A percentile compares a stretch with the other conserved stretches of the same genome.
Evolutionary conservation across 768 basidiomycete genomes (phyloP).

Genomic region (Tubosaeta brunneosetosa): DNA sequence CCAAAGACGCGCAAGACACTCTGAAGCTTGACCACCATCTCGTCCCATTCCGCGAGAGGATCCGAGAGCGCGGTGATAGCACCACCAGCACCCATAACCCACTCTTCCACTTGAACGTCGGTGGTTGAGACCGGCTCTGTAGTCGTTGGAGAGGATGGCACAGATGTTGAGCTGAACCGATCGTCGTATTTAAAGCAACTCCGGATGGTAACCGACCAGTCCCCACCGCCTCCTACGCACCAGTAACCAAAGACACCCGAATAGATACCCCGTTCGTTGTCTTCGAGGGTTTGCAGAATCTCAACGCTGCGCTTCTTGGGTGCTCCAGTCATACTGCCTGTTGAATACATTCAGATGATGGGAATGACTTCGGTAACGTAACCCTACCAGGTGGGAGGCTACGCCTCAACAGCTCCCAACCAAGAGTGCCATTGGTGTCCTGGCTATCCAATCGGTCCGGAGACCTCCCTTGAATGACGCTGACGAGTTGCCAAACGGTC

Average conservation of each 20-base stretch:
- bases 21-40: conserved; percentile 83
- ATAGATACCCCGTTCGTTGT: conserved; percentile 69
- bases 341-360: not conserved
- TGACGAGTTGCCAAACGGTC: conserved; percentile 94
- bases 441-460: conserved; percentile 36
- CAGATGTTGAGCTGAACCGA: conserved; percentile 11
- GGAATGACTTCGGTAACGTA: not conserved
- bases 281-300: conserved; percentile 78
- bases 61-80: conserved; percentile 93
- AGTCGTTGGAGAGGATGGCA: conserved; percentile 8
- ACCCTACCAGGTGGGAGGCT: conserved; percentile 81
- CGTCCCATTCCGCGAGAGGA: conserved; percentile 86
- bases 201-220: conserved; percentile 93
- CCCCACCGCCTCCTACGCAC: conserved; percentile 81
- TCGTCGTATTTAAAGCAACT: conserved; percentile 79
- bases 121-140: conserved; percentile 10
- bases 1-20: conserved; percentile 69
- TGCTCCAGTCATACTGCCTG: conserved; percentile 96
- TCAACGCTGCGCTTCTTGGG: conserved; percentile 94
- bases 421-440: conserved; percentile 42
- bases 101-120: conserved; percentile 42
- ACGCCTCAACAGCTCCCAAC: conserved; percentile 72
- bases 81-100: conserved; percentile 89
- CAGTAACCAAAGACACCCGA: conserved; percentile 94
- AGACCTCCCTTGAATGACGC: conserved; percentile 78